Conservation (phyloP, 208 protist genomes). For the Leptomonas seymouri region DNA sequence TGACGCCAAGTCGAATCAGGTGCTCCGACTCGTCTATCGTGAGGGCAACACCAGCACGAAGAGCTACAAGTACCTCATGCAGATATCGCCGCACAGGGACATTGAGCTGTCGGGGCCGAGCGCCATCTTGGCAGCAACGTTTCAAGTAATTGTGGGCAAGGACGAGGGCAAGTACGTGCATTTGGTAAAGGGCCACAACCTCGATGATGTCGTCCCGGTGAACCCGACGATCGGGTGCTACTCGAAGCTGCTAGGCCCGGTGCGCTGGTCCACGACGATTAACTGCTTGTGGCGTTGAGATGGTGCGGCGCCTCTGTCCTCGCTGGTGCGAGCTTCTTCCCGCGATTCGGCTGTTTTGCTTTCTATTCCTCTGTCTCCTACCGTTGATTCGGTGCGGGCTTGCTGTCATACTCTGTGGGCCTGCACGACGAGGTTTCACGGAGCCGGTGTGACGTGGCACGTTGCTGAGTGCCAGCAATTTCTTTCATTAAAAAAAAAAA, state of each 20-base stretch:
- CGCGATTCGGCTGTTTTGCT: constrained; percentile 3
- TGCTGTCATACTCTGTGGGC: no score
- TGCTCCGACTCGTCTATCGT: constrained; percentile 62
- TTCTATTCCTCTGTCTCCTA: not conserved
- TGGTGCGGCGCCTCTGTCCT: not conserved
- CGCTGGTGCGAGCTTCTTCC: not conserved
- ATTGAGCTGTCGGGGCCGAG: constrained; percentile 54
- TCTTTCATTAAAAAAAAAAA: no score
- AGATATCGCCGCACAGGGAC: constrained; percentile 56
- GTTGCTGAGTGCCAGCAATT: no score
- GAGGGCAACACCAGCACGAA: constrained; percentile 68
- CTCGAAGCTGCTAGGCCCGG: constrained; percentile 71
- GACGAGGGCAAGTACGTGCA: constrained; percentile 78
- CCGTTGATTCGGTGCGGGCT: not conserved
- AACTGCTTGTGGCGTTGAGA: constrained; percentile 70
- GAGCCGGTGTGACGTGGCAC: no score
- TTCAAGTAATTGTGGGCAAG: constrained; percentile 55
- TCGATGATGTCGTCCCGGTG: constrained; percentile 65
- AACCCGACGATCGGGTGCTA: constrained; percentile 36
- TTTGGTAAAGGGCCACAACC: constrained; percentile 67
- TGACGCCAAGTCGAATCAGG: constrained; percentile 51
- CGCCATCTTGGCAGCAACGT: constrained; percentile 70
- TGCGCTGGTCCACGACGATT: constrained; percentile 66
- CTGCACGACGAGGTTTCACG: no score
- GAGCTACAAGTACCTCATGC: constrained; percentile 83